These are phyloP conservation scores for Calonectria pauciramosa DNA, from an alignment of 2,329 filamentous ascomycete genomes.

Conservation along the genomic window DNA sequence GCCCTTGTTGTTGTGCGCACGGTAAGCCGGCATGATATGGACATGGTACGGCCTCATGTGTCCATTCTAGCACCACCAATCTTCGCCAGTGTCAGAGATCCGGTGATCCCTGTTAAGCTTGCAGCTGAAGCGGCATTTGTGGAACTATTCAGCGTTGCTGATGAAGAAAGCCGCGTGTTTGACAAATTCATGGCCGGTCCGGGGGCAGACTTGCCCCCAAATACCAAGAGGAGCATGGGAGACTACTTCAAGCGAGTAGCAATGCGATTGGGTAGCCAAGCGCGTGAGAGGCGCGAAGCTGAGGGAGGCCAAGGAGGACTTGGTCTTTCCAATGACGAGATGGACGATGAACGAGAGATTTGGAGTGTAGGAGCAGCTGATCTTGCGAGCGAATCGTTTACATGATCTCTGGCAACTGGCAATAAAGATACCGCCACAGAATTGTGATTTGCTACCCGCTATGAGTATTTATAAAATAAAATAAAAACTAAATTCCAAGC, in stretches of 20 bases:
- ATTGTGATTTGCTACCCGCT: background rate
- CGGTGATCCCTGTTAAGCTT: slow-evolving; percentile 94
- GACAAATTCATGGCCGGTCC: slow-evolving; percentile 88
- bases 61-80: slow-evolving; percentile 84
- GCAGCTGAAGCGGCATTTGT: slow-evolving; percentile 96
- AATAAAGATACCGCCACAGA: background rate
- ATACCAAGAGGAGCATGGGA: slow-evolving; percentile 88
- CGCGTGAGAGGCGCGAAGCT: slow-evolving; percentile 89
- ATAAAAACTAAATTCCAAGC: background rate
- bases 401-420: slow-evolving; percentile 17
- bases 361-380: slow-evolving; percentile 96
- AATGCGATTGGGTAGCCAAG: slow-evolving; percentile 85
- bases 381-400: slow-evolving; percentile 42
- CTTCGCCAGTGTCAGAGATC: slow-evolving; percentile 91
- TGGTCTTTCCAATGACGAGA: slow-evolving; percentile 89
- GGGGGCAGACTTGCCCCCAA: slow-evolving; percentile 75
- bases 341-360: slow-evolving; percentile 94
- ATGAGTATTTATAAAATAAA: background rate
- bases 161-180: slow-evolving; percentile 88
- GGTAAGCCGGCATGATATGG: slow-evolving; percentile 82
- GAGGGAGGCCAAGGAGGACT: slow-evolving; percentile 90
- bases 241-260: slow-evolving; percentile 98
- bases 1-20: slow-evolving; percentile 91
- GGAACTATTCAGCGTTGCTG: slow-evolving; percentile 89
- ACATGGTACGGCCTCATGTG: slow-evolving; percentile 86